Base-by-base conservation (phyloP, 176 grass and related monocot genomes). In the Oropetium thomaeum region DNA sequence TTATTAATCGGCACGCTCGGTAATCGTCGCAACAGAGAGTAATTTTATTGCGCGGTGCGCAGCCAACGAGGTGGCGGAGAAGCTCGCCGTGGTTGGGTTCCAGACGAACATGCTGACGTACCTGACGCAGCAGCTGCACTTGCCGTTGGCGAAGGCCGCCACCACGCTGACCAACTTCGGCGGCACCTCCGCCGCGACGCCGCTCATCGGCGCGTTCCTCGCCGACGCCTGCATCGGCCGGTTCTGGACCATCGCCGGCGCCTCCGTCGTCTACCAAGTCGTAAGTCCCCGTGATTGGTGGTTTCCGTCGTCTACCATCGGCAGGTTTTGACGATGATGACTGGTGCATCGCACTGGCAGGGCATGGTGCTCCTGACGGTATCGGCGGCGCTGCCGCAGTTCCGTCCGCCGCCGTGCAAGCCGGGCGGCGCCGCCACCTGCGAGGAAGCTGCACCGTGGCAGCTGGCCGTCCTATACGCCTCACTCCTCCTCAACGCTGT, bases 51-150 rank as follows among this genome's bases (percentile, higher is more conserved):
- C 42, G 41, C 26, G 16, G 42, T 29, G 25, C 19, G 10, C 78
- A 96, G 92, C 89, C 0, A 96, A 96, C 73, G 92, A 96, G 89
- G 75, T 87, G 38, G 64, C 92, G 20, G 92, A 96, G 83, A 96
- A 96, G 86, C 77, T 96, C 10, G 92, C 92, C 55, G 92, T 96
- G 64, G 83, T 96, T 10, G 92, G 92, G 1, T 92, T 96, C 87
- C 79, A 69, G 23, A 78, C 92, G 2, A 96, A 96, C 83, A 96
- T 96, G 92, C 66, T 96, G 20, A 91, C 66, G 29, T 96, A 96
- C 82, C 86, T 96, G 1, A 96, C 93, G 11, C 79, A 85, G 57
- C 81, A 96, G 87, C 79, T 96, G 48, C 93, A 92, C 67, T 57
- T 92, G 87, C 89, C 93, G n/a, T 76, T 92, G 1, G 41, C 68